phyloP scores from a whole-genome alignment of 1,139 yeast genomes.

The Martiniozyma asiatica region DNA sequence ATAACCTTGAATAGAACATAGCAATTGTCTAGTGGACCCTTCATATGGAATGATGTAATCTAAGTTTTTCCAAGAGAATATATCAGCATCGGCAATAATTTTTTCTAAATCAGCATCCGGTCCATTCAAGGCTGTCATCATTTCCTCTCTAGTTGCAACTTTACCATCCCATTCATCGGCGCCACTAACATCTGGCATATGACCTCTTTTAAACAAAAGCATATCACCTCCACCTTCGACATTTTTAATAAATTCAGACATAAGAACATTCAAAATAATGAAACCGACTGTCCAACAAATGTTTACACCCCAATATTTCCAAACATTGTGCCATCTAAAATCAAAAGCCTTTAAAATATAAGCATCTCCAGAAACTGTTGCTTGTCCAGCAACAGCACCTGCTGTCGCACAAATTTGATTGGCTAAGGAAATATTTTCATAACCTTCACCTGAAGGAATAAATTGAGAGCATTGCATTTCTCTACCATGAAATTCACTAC shows the following conservation, averaged over 20 bases:
- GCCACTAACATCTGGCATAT: conserved; percentile 29
- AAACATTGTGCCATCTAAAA: conserved; percentile 31
- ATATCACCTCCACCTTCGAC: conserved; percentile 47
- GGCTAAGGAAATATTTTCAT: conserved; percentile 26
- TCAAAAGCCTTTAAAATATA: conserved; percentile 12
- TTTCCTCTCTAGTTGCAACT: conserved; percentile 31
- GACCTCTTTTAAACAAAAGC: conserved; percentile 43
- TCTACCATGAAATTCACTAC: conserved; percentile 45
- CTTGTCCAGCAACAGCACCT: conserved; percentile 30
- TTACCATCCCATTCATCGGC: conserved; percentile 29
- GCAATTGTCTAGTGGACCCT: conserved; percentile 28
- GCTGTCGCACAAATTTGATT: conserved; percentile 40
- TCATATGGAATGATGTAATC: conserved; percentile 40
- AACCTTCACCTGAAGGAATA: conserved; percentile 42
- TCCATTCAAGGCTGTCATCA: conserved; percentile 31
- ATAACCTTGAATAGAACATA: conserved; percentile 37
- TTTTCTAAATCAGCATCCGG: conserved; percentile 27
- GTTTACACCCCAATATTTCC: conserved; percentile 58
- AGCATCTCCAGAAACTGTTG: conserved; percentile 33
- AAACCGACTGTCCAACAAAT: conserved; percentile 45
- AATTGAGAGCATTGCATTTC: conserved; percentile 36
- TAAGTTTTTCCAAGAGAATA: conserved; percentile 43
- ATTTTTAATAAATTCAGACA: conserved; percentile 41
- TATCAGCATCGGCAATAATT: conserved; percentile 28
- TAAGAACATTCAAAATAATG: conserved; percentile 30